phyloP scores from a whole-genome alignment of 2,329 filamentous ascomycete genomes.

The Aschersonia sp. region DNA sequence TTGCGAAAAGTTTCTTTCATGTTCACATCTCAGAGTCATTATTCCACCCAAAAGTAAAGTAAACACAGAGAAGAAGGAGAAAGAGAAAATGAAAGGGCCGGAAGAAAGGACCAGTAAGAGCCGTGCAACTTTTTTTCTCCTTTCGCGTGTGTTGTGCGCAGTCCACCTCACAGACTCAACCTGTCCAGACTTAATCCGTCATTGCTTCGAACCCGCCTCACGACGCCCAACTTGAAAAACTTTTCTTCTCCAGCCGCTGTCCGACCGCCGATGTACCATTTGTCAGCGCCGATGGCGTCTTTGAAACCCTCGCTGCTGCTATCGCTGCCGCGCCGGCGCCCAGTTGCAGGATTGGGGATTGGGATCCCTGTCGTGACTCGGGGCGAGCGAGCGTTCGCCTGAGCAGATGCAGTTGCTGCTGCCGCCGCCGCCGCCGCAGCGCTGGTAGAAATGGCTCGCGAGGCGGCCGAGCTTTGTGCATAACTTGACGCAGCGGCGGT shows the following conservation, averaged over 20 bases:
- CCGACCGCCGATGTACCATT: constrained; percentile 69
- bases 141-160: neutral
- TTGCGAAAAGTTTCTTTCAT: no score
- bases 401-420: constrained; percentile 13
- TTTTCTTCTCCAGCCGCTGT: constrained; percentile 65
- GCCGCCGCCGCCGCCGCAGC: constrained; percentile 9
- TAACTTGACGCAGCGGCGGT: constrained; percentile 1
- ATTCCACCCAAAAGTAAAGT: neutral
- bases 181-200: constrained; percentile 63
- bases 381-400: constrained; percentile 15
- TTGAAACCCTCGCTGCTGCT: constrained; percentile 64
- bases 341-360: constrained; percentile 25
- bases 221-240: constrained; percentile 69
- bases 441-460: constrained; percentile 10
- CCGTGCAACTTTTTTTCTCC: neutral
- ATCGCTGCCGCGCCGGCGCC: constrained; percentile 52
- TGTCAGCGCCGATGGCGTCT: constrained; percentile 56
- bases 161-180: constrained; percentile 46
- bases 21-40: neutral
- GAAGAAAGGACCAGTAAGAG: no score
- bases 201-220: constrained; percentile 56
- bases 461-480: constrained; percentile 8
- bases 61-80: no score
- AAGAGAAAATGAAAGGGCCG: no score
- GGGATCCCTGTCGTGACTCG: constrained; percentile 10